Conservation (phyloP, 305 asterid species). For the Andrographis paniculata region DNA sequence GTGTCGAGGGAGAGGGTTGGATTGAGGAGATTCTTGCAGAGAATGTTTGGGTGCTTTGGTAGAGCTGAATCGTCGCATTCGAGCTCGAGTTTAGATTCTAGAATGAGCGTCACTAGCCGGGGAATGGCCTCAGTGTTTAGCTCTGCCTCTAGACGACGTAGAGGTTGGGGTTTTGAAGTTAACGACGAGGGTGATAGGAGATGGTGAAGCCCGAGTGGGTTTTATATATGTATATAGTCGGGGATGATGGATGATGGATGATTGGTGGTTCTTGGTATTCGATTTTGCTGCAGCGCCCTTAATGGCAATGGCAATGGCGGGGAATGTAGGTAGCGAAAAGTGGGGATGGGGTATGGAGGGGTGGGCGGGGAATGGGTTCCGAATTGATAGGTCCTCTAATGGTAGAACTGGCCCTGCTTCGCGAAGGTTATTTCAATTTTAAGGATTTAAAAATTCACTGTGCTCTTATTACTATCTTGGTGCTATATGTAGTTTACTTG, state of each 20-base stretch:
- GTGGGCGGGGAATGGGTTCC: no score
- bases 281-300: conserved; percentile 6
- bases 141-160: conserved; percentile 45
- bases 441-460: no score
- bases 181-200: conserved; percentile 35
- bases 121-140: conserved; percentile 45
- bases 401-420: no score
- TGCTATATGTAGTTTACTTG: no score
- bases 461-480: no score
- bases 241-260: background rate
- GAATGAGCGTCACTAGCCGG: conserved; percentile 38
- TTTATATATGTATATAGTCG: background rate
- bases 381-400: no score
- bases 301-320: conserved; percentile 16
- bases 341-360: background rate
- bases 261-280: conserved; percentile 1
- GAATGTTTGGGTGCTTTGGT: conserved; percentile 72
- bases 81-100: conserved; percentile 52
- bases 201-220: conserved; percentile 28
- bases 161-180: conserved; percentile 55
- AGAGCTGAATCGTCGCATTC: conserved; percentile 32
- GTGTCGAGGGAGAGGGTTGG: conserved; percentile 51
- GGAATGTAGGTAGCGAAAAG: conserved; percentile 10
- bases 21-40: conserved; percentile 45
- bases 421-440: no score